Percentiles rank a stretch among this genome's conserved stretches.
Evolutionary conservation across 1,139 yeast genomes (phyloP).

Genomic region (Diutina ranongensis): DNA sequence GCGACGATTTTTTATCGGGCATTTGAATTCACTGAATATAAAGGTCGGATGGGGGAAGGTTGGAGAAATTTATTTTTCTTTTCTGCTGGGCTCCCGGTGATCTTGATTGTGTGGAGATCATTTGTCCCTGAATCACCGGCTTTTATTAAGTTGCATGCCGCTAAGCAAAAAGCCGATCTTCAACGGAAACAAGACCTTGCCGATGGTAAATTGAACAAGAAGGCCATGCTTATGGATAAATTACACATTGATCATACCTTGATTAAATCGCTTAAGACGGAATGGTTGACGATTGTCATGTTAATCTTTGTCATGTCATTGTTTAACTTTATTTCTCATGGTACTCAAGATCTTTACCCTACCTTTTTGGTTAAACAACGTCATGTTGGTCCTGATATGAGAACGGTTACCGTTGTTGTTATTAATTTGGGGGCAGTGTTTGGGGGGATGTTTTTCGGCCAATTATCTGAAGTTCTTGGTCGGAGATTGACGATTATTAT

Average conservation of each 20-base stretch:
- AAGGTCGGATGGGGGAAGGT: conserved; percentile 16
- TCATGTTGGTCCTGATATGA: conserved; percentile 33
- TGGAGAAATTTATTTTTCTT: conserved; percentile 83
- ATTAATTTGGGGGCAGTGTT: conserved; percentile 60
- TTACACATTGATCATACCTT: conserved; percentile 5
- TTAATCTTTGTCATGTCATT: conserved; percentile 36
- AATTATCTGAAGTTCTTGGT: conserved; percentile 46
- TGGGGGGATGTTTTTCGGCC: conserved; percentile 58
- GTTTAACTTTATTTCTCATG: conserved; percentile 55
- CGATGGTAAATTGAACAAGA: not conserved
- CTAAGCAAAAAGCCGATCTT: not conserved
- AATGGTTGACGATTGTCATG: conserved; percentile 34
- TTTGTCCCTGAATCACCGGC: conserved; percentile 2
- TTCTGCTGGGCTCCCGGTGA: conserved; percentile 56
- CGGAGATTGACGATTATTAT: conserved; percentile 41
- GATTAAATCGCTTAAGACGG: conserved; percentile 19
- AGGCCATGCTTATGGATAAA: not conserved
- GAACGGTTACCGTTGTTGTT: conserved; percentile 57
- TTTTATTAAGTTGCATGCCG: not conserved
- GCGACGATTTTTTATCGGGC: conserved; percentile 59
- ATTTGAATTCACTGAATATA: conserved; percentile 13
- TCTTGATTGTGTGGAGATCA: conserved; percentile 37
- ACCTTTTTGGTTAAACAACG: conserved; percentile 48
- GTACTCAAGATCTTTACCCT: conserved; percentile 66
- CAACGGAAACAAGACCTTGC: conserved; percentile 4